These are phyloP conservation scores for Eucalyptus victrix DNA, from an alignment of 345 rosid species.

Conservation along the genomic window DNA sequence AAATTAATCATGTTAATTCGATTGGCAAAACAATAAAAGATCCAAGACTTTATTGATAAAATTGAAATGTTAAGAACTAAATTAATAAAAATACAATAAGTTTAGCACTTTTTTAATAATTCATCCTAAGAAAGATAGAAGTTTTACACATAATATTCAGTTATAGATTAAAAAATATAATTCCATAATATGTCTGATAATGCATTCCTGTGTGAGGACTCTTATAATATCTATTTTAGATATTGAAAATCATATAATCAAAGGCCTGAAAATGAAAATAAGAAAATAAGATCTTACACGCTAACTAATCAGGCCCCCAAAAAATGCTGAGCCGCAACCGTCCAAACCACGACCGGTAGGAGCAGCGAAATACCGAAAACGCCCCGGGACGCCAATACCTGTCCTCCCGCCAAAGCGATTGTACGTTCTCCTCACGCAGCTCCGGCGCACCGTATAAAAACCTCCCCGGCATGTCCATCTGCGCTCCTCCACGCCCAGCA, in stretches of 20 bases:
- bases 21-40: too few relatives aligned
- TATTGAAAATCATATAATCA: neutral
- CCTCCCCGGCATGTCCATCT: neutral
- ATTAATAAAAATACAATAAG: accelerated
- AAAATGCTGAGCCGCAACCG: neutral
- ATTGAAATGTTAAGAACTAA: too few relatives aligned
- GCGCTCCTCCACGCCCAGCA: neutral
- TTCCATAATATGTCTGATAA: neutral
- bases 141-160: neutral
- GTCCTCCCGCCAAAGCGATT: neutral
- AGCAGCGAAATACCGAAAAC: neutral
- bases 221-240: neutral
- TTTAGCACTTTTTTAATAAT: accelerated
- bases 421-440: neutral
- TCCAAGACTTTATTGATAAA: accelerated
- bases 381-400: neutral
- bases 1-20: too few relatives aligned
- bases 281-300: neutral
- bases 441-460: neutral
- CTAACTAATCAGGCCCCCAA: neutral
- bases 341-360: neutral
- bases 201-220: neutral
- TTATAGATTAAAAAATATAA: neutral
- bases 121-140: accelerated
- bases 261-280: neutral